phyloP scores from a whole-genome alignment of 768 basidiomycete genomes.

The Pleurotus eryngii region DNA sequence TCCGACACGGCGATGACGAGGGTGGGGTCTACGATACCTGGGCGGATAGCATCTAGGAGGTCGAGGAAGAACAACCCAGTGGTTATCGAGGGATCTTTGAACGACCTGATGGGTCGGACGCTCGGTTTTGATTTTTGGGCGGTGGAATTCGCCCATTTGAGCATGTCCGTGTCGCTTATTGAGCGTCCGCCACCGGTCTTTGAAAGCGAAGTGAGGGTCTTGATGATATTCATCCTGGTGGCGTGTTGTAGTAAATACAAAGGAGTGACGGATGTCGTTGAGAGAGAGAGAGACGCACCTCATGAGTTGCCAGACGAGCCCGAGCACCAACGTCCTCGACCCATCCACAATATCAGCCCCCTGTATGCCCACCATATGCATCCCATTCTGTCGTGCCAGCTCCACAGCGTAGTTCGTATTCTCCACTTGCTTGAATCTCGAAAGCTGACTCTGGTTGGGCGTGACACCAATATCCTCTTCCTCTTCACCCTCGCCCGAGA shows the following conservation, averaged over 20 bases:
- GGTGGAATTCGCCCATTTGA: constrained; percentile 93
- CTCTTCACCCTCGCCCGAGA: constrained; percentile 54
- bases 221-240: constrained; percentile 78
- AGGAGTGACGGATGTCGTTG: neutral
- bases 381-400: constrained; percentile 85
- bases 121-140: constrained; percentile 67
- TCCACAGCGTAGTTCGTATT: constrained; percentile 97
- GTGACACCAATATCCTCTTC: constrained; percentile 80
- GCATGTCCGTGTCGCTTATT: constrained; percentile 88
- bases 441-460: constrained; percentile 80
- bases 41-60: constrained; percentile 84
- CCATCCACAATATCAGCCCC: constrained; percentile 97
- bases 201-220: constrained; percentile 79
- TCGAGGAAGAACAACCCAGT: constrained; percentile 93
- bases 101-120: constrained; percentile 73
- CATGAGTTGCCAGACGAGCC: constrained; percentile 98
- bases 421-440: constrained; percentile 96
- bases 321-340: constrained; percentile 88
- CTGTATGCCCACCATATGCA: constrained; percentile 97
- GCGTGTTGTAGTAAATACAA: neutral
- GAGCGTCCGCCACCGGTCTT: constrained; percentile 71
- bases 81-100: constrained; percentile 89
- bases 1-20: constrained; percentile 66
- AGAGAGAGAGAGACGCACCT: constrained; percentile 42
- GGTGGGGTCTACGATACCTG: constrained; percentile 91